Base-by-base conservation (phyloP, 441 rosid species). In the Hura crepitans region DNA sequence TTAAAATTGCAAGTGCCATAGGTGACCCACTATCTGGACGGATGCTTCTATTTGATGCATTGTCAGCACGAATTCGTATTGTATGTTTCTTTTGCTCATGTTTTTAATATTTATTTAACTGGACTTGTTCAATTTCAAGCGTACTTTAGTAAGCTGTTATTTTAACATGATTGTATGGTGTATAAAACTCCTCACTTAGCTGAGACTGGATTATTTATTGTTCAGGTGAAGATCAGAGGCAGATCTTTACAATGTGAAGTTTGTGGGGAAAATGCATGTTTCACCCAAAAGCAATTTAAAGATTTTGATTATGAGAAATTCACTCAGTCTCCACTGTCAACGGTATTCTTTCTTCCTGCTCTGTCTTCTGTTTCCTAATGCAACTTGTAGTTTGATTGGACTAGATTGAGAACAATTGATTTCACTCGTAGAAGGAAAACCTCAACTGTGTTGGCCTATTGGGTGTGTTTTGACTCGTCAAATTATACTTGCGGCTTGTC, bases 11-110 rank as follows among this genome's bases (percentile, higher is more conserved):
- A 7, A 82, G 88, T 76, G 81, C 70, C 73, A 74, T 92, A 71
- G 99, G 99, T 22, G 99, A 92, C 69, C 88, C 97, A 60, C 88
- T 94, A 39, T 84, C 99, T 15, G 92, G 83, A 74, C 78, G 93
- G 77, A 92, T 95, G 92, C 93, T 93, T 77, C 82, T 93, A 37
- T 82, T 93, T 71, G 98, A 93, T 84, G 97, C 98, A 27, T 73
- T 93, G 70, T 86, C 91, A 27, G 86, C 90, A 30, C 83, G 92
- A 68, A 84, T 93, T 61, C 95, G 97, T 33, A 74, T 85, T 66
- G 99, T 94, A 86, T 42, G 85, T 59, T 56, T 28, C 69, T 57
- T 9, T 46, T 30, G 22, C 64, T 59, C 35, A 3, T 66, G 47
- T 70, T 33, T 35, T 28, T 59, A n/a, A 6, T 11, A 3, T 33